A percentile compares a stretch with the other conserved stretches of the same genome.
Evolutionary conservation across 2,329 filamentous ascomycete genomes (phyloP).

Genomic region (Moelleriella libera): DNA sequence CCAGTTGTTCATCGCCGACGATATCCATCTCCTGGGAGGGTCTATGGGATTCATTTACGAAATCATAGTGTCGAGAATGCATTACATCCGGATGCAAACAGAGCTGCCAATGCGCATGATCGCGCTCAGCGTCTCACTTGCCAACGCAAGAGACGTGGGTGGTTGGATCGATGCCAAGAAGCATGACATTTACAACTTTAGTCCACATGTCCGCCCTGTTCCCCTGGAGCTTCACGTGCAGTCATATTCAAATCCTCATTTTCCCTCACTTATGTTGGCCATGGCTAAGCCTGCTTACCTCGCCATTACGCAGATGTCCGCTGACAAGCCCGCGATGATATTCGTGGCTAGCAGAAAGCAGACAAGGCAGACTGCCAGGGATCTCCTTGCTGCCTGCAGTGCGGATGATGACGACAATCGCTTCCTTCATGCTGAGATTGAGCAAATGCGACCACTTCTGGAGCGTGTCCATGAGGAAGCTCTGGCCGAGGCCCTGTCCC

Average conservation of each 20-base stretch:
- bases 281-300: slow-evolving; percentile 94
- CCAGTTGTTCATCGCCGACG: slow-evolving; percentile 85
- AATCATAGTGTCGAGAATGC: slow-evolving; percentile 93
- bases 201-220: slow-evolving; percentile 75
- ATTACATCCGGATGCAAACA: slow-evolving; percentile 82
- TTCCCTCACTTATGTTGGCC: slow-evolving; percentile 93
- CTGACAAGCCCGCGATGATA: slow-evolving; percentile 77
- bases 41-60: slow-evolving; percentile 84
- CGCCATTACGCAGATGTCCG: slow-evolving; percentile 74
- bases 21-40: slow-evolving; percentile 85
- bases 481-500: slow-evolving; percentile 75
- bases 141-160: slow-evolving; percentile 85
- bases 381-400: slow-evolving; percentile 75
- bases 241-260: slow-evolving; percentile 89
- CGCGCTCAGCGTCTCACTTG: slow-evolving; percentile 78
- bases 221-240: slow-evolving; percentile 90
- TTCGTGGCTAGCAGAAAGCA: slow-evolving; percentile 94
- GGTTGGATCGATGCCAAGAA: slow-evolving; percentile 98
- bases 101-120: slow-evolving; percentile 77
- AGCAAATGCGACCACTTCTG: slow-evolving; percentile 71
- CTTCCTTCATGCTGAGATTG: slow-evolving; percentile 73
- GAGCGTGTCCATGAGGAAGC: slow-evolving; percentile 75
- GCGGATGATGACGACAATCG: slow-evolving; percentile 86
- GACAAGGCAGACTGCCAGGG: slow-evolving; percentile 71
- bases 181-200: slow-evolving; percentile 98